Evolutionary conservation across 371 early-diverging fungal genomes (phyloP), one percentile per base, ranked within the genome.

Genomic region (Syncephalastrum sp.): DNA sequence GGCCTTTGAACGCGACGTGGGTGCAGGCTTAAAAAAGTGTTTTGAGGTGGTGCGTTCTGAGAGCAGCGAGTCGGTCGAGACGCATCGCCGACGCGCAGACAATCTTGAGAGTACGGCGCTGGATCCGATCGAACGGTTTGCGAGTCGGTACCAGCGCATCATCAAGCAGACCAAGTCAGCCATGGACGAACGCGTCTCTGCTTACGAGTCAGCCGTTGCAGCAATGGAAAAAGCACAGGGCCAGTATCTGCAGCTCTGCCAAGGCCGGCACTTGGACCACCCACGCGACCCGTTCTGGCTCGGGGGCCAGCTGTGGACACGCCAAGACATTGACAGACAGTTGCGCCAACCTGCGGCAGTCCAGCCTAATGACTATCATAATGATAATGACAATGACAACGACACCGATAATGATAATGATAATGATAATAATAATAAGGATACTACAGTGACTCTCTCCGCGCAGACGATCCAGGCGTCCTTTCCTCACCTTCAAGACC

Each of bases 31-130:
- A 43, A 81, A 82, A 58, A 80, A 77, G 48, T 86, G 87, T n/a
- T 91, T 82, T 56, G 82, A 85, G 56, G 82, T 84, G 1, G 74
- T 91, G 16, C 77, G 82, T 17, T 53, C 73, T 5, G 91, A 91
- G 56, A 83, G 88, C 59, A 53, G 67, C 21, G 78, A 79, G 13
- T 75, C 85, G 21, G 74, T 79, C 7, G 67, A 79, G 15, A 81
- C 80, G 0, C 90, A 91, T 60, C 48, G 67, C 2, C 65, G 70
- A 15, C 64, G 87, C 10, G 90, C 86, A 1, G 57, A 72, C 5
- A 83, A 89, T 61, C 63, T 91, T 47, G 54, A 67, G 42, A 81
- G 78, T 38, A 77, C 82, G 15, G 86, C 86, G 14, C 67, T 91
- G 13, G 70, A 82, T 56, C 88, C 88, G 17, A 62, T 91, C 19